phyloP scores from a whole-genome alignment of 345 rosid species.

The Syzygium oleosum region DNA sequence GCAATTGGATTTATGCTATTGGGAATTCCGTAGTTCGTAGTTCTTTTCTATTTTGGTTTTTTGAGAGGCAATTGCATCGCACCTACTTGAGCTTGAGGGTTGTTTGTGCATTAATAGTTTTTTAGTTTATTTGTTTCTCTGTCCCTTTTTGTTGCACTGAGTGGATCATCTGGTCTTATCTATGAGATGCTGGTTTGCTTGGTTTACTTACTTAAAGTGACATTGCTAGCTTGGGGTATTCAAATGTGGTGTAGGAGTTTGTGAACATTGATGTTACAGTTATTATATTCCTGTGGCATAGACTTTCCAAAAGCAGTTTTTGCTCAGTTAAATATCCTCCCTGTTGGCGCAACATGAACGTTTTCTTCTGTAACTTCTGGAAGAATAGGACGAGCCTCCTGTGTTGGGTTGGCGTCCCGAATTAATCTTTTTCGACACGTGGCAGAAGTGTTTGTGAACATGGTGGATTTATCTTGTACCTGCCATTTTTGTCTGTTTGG shows the following conservation, averaged over 20 bases:
- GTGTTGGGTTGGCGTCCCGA: not conserved
- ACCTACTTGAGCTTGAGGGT: not conserved
- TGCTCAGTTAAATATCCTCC: not conserved
- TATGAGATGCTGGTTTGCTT: not conserved
- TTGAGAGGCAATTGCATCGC: not conserved
- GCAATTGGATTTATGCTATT: not conserved
- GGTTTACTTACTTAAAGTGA: not conserved
- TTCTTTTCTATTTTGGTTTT: not conserved
- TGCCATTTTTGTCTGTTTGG: not conserved
- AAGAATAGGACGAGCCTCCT: not conserved
- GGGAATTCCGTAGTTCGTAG: not conserved
- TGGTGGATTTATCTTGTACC: not conserved
- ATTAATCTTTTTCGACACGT: not conserved
- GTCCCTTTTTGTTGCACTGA: not conserved
- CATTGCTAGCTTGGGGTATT: not conserved
- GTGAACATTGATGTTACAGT: not conserved
- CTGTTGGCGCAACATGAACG: not conserved
- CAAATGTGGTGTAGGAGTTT: not conserved
- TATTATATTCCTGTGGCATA: not conserved
- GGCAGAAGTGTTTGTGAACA: not conserved
- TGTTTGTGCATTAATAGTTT: not conserved
- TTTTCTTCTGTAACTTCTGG: not conserved
- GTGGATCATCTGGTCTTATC: not conserved
- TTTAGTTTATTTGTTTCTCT: not conserved
- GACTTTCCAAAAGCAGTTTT: not conserved